Evolutionary conservation across 2,329 filamentous ascomycete genomes (phyloP).

Genomic region (Claviceps sp.): DNA sequence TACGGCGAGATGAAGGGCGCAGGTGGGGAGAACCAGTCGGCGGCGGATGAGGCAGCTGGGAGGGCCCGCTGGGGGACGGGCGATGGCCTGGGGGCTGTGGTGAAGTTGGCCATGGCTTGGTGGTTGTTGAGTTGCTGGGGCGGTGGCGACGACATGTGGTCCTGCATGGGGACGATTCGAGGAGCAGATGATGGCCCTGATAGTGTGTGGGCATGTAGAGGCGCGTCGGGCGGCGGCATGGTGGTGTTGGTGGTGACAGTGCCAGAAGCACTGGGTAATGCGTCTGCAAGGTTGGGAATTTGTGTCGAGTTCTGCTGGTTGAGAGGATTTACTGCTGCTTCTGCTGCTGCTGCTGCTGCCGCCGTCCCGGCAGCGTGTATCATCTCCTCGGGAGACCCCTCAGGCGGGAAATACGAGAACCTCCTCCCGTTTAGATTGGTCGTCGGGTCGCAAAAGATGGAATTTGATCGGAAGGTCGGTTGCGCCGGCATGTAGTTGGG

Average conservation of each 20-base stretch:
- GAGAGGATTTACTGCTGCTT: conserved; percentile 10
- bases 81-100: conserved; percentile 21
- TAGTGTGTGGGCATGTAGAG: conserved; percentile 14
- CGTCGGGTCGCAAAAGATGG: conserved; percentile 49
- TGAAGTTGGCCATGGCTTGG: conserved; percentile 9
- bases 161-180: conserved; percentile 12
- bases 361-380: conserved; percentile 12
- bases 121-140: conserved; percentile 7
- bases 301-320: conserved; percentile 19
- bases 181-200: conserved; percentile 16
- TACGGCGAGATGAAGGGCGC: conserved; percentile 41
- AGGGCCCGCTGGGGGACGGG: conserved; percentile 29
- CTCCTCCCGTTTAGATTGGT: conserved; percentile 41
- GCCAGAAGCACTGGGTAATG: conserved; percentile 15
- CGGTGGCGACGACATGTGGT: conserved; percentile 20
- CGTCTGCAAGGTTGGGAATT: conserved; percentile 32
- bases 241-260: conserved; percentile 10
- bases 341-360: conserved; percentile 18
- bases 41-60: conserved; percentile 25
- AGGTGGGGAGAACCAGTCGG: conserved; percentile 42
- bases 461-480: conserved; percentile 50
- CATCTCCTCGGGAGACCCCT: conserved; percentile 24
- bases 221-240: conserved; percentile 25
- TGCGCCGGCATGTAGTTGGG: conserved; percentile 29
- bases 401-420: conserved; percentile 52